Evolutionary conservation across 116 monocot species (phyloP), one percentile per base, ranked within the genome.

Genomic region (Zostera marina): DNA sequence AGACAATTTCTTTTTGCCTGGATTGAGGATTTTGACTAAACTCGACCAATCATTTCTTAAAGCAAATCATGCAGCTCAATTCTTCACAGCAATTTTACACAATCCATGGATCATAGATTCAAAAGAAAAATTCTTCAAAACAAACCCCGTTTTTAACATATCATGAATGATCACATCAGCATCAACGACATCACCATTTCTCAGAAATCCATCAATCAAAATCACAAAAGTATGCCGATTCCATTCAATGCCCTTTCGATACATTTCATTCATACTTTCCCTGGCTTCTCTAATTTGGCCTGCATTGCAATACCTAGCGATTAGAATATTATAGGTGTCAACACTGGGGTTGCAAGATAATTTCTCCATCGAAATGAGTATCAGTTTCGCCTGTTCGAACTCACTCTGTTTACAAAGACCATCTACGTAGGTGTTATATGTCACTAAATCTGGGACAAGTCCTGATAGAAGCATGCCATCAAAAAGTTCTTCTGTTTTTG

Each of bases 401-500:
- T 81, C 51, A 0, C 72, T 71, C 42, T 68, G 53, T 54, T 71
- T 73, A 64, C 84, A 89, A 9, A 89, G 80, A 47, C 82, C 71
- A 54, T 60, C 58, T 26, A 81, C 69, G 70, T 76, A 76, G n/a
- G 62, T 48, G 15, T 69, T 64, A 41, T 75, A 89, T 0, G 74
- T 66, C 21, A 22, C 48, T 53, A 46, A 7, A 66, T 74, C 61
- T 10, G 84, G 89, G 44, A 67, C 24, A 55, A 73, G 49, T 26
- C 89, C 84, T 16, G 63, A 56, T 14, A 81, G 8, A 47, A 89
- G 74, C 44, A 84, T 74, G 58, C 80, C 83, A 68, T 84, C 83
- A 58, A 89, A 84, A 40, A 84, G 22, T 16, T 77, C 78, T 26
- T 79, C 79, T 20, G 60, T 79, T 44, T 48, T 69, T 2, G 48